A percentile compares a stretch with the other conserved stretches of the same genome.
Evolutionary conservation across 805 yeast genomes (phyloP).

Genomic region (Saturnispora ahearnii): DNA sequence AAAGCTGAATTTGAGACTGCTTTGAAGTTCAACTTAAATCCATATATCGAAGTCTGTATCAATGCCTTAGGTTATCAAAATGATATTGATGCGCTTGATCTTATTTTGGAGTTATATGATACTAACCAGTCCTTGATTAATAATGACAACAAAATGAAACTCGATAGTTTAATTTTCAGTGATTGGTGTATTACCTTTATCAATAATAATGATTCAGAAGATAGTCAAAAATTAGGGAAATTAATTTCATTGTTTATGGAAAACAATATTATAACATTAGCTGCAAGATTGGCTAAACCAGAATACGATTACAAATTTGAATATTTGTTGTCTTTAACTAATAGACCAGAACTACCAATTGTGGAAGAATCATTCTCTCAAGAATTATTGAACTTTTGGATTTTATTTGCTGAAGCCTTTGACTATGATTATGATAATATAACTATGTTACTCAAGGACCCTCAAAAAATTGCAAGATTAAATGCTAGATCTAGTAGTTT

Average conservation of each 20-base stretch:
- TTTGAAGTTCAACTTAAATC: slow-evolving; percentile 21
- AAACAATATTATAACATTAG: slow-evolving; percentile 35
- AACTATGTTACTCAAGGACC: slow-evolving; percentile 26
- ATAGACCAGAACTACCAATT: slow-evolving; percentile 48
- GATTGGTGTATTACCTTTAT: slow-evolving; percentile 39
- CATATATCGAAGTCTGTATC: slow-evolving; percentile 14
- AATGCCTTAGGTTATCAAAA: slow-evolving; percentile 13
- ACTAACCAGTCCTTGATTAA: slow-evolving; percentile 35
- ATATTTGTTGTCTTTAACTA: slow-evolving; percentile 44
- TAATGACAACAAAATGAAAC: slow-evolving; percentile 22
- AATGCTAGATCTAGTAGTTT: slow-evolving; percentile 29
- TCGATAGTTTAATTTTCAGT: slow-evolving; percentile 32
- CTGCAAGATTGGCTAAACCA: slow-evolving; percentile 31
- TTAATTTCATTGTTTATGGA: slow-evolving; percentile 40
- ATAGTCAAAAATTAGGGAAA: slow-evolving; percentile 35
- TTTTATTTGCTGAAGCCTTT: slow-evolving; percentile 50
- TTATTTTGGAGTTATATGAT: slow-evolving; percentile 38
- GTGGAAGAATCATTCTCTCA: slow-evolving; percentile 49
- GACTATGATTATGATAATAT: slow-evolving; percentile 39
- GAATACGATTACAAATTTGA: slow-evolving; percentile 35
- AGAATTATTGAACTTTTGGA: slow-evolving; percentile 60
- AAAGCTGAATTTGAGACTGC: slow-evolving; percentile 29
- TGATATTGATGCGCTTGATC: slow-evolving; percentile 24
- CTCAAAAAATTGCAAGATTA: slow-evolving; percentile 21
- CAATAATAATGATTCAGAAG: slow-evolving; percentile 21